These are phyloP conservation scores for Oryza punctata DNA, from an alignment of 176 grass and related monocot species.

Conservation along the genomic window DNA sequence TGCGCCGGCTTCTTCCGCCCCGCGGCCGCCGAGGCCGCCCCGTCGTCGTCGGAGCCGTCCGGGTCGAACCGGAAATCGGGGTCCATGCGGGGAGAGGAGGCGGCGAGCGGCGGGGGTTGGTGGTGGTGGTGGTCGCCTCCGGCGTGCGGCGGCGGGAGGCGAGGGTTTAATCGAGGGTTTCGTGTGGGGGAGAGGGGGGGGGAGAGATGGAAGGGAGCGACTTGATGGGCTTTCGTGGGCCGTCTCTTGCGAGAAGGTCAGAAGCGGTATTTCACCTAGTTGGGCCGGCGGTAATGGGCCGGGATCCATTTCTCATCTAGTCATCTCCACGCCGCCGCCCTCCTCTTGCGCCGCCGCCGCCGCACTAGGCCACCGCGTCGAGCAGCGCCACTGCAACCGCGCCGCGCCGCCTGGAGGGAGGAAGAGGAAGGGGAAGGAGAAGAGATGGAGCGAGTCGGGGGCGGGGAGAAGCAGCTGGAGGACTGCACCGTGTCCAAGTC, in stretches of 20 bases:
- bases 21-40: slow-evolving; percentile 1
- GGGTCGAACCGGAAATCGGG: slow-evolving; percentile 70
- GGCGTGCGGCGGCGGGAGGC: neutral
- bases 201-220: neutral
- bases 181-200: neutral
- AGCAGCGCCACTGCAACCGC: neutral
- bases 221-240: neutral
- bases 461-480: slow-evolving; percentile 89
- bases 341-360: neutral
- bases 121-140: neutral
- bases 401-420: no score
- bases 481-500: slow-evolving; percentile 93
- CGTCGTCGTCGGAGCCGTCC: slow-evolving; percentile 60
- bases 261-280: neutral
- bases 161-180: slow-evolving; percentile 45
- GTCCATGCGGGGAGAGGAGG: slow-evolving; percentile 51
- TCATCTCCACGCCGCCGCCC: neutral
- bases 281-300: neutral
- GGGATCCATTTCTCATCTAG: no score
- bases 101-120: neutral
- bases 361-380: neutral
- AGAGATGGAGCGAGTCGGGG: slow-evolving; percentile 54
- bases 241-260: neutral
- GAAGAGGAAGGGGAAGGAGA: neutral
- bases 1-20: slow-evolving; percentile 35